These are phyloP conservation scores for Lactuca sativa DNA, from an alignment of 129 eudicot genomes.

Conservation along the genomic window DNA sequence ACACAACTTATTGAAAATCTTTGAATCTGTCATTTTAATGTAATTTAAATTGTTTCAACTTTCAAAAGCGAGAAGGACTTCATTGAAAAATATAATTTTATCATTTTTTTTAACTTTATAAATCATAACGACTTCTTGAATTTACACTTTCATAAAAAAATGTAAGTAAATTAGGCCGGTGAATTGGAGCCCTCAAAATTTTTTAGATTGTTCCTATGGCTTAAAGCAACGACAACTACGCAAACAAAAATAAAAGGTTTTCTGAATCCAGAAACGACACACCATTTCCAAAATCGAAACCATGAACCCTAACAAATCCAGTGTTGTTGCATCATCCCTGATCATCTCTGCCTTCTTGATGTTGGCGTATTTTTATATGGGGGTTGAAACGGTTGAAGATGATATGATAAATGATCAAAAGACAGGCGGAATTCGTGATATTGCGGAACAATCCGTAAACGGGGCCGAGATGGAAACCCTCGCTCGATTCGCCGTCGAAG, in stretches of 20 bases:
- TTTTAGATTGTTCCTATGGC: background rate
- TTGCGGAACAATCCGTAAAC: conserved; percentile 17
- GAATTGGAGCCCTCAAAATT: background rate
- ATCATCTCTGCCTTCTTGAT: conserved; percentile 18
- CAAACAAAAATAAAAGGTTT: background rate
- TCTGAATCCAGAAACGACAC: background rate
- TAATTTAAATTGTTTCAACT: no score
- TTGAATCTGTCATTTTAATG: no score
- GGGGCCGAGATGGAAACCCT: conserved; percentile 49
- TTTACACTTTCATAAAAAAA: no score
- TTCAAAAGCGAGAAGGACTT: no score
- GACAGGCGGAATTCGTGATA: conserved; percentile 22
- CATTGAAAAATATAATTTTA: no score
- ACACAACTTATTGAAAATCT: no score
- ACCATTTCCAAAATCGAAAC: background rate
- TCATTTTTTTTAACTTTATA: no score
- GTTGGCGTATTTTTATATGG: conserved; percentile 13
- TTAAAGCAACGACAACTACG: background rate
- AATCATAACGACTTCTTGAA: no score
- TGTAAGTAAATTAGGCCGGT: background rate
- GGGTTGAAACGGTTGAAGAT: conserved; percentile 19
- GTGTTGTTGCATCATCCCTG: conserved; percentile 8
- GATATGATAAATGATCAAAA: background rate
- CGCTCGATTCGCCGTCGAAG: conserved; percentile 73
- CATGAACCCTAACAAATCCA: conserved; percentile 20